Conservation (phyloP, 2,329 filamentous ascomycete genomes). For the Leptodontidium sp. region DNA sequence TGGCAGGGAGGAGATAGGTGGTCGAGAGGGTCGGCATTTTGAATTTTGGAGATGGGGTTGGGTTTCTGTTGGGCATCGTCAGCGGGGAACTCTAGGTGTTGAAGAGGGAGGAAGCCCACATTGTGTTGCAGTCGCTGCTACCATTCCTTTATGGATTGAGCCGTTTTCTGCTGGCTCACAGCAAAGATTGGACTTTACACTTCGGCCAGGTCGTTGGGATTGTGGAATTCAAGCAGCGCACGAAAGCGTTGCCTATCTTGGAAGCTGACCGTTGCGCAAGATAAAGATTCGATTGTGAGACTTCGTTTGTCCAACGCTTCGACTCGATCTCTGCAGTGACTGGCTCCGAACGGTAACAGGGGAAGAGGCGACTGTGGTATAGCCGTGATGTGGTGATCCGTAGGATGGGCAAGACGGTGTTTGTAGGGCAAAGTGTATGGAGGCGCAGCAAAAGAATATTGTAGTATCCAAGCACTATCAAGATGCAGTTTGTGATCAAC, state of each 20-base stretch:
- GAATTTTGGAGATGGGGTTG: constrained; percentile 12
- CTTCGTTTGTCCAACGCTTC: constrained; percentile 6
- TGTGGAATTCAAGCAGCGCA: constrained; percentile 15
- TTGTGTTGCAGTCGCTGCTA: constrained; percentile 17
- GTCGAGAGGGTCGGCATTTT: constrained; percentile 43
- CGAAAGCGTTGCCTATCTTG: constrained; percentile 16
- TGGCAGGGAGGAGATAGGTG: constrained; percentile 47
- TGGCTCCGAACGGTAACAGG: background rate
- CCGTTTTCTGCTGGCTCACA: constrained; percentile 17
- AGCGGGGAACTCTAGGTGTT: constrained; percentile 4
- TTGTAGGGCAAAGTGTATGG: constrained; percentile 1
- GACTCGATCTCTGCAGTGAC: background rate
- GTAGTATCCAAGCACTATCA: constrained; percentile 5
- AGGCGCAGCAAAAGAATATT: constrained; percentile 23
- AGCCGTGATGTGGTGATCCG: background rate
- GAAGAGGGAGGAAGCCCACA: constrained; percentile 14
- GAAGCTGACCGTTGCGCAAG: constrained; percentile 13
- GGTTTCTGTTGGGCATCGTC: constrained; percentile 26
- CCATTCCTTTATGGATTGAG: constrained; percentile 20
- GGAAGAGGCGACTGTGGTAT: background rate
- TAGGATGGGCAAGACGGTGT: background rate
- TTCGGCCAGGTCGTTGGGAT: constrained; percentile 2
- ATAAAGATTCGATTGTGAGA: constrained; percentile 13
- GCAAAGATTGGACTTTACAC: constrained; percentile 1
- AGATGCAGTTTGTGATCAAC: background rate